These are phyloP conservation scores for Ceratopteris richardii DNA, from an alignment of 75 land plant species.

Conservation along the genomic window DNA sequence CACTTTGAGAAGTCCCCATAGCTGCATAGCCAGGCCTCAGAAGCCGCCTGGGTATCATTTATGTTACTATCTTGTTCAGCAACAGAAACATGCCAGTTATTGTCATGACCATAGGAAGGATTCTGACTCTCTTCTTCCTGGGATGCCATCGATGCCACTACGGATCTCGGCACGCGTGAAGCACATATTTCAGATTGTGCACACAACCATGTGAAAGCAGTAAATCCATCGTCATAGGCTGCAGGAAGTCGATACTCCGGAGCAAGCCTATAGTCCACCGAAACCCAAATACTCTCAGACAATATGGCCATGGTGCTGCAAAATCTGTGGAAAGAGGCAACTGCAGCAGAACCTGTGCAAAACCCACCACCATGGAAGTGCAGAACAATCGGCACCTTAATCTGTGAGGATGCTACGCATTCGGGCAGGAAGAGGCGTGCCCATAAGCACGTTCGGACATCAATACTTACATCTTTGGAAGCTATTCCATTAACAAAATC, in stretches of 20 bases:
- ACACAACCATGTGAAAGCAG: conserved; percentile 1
- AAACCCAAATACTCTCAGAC: background rate
- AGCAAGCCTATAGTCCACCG: background rate
- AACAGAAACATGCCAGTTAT: background rate
- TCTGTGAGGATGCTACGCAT: background rate
- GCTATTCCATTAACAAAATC: conserved; percentile 9
- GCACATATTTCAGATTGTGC: background rate
- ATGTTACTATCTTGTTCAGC: background rate
- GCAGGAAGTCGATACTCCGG: conserved; percentile 5
- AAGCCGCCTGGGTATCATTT: background rate
- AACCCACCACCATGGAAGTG: conserved; percentile 11
- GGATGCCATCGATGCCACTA: background rate
- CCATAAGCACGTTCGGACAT: conserved; percentile 12
- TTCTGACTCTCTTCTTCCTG: background rate
- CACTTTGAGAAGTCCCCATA: conserved; percentile 6
- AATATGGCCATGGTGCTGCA: background rate
- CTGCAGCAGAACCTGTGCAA: conserved; percentile 1
- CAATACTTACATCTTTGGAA: conserved; percentile 29
- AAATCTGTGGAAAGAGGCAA: conserved; percentile 1
- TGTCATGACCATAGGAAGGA: background rate
- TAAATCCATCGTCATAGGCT: conserved; percentile 4
- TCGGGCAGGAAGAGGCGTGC: conserved; percentile 32
- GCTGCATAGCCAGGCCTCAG: conserved; percentile 10
- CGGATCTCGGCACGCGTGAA: background rate
- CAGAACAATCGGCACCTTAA: background rate